Conservation (phyloP, 805 yeast genomes). For the Candida caryicola region DNA sequence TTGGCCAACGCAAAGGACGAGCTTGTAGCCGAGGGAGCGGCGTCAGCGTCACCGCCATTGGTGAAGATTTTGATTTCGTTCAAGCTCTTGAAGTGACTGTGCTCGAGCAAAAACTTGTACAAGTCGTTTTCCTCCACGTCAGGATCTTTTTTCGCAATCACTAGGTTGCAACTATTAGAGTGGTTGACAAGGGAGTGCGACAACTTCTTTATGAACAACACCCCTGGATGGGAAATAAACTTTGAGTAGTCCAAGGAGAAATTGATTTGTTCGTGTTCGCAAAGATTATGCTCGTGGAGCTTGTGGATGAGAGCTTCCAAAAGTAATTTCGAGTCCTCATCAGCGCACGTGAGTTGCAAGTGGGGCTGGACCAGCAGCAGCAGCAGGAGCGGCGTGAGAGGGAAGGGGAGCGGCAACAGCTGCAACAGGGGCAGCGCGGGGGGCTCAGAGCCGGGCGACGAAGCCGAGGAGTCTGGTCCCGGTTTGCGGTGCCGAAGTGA, state of each 20-base stretch:
- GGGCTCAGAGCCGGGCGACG: not conserved
- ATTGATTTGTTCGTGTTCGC: slow-evolving; percentile 1
- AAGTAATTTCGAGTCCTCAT: not conserved
- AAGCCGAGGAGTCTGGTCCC: not conserved
- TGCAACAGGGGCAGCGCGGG: not conserved
- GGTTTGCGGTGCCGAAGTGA: too few relatives aligned
- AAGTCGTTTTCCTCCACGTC: slow-evolving; percentile 26
- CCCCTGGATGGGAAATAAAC: slow-evolving; percentile 54
- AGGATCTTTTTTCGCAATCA: slow-evolving; percentile 5
- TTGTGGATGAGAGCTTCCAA: slow-evolving; percentile 12
- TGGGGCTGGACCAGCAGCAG: not conserved
- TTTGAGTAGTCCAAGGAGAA: slow-evolving; percentile 25
- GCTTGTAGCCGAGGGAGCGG: not conserved
- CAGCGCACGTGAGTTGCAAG: not conserved
- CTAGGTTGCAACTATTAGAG: not conserved
- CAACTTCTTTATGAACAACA: slow-evolving; percentile 52
- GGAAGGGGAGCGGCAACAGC: not conserved
- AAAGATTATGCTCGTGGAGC: slow-evolving; percentile 8
- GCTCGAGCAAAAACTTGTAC: slow-evolving; percentile 17
- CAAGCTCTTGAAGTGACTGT: slow-evolving; percentile 18
- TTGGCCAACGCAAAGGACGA: slow-evolving; percentile 27
- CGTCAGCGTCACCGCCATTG: slow-evolving; percentile 5
- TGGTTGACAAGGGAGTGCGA: slow-evolving; percentile 29
- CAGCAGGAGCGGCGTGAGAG: not conserved
- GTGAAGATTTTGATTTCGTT: slow-evolving; percentile 22